Base-by-base conservation (phyloP, 2,329 filamentous ascomycete genomes). In the Hypomyces rosellus region DNA sequence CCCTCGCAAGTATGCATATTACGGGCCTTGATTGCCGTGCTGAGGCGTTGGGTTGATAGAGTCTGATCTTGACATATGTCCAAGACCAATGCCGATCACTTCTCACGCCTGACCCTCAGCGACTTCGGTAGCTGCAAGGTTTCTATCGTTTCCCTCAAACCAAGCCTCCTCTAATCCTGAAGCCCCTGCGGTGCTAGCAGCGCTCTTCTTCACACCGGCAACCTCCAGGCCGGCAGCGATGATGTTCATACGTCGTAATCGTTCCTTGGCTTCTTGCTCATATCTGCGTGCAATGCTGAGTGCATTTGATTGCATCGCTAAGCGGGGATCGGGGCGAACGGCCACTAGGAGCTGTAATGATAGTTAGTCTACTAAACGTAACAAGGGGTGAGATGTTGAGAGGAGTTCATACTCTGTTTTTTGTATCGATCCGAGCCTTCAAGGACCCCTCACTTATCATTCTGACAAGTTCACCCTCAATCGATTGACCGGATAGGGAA, bases 381-480 rank as follows among this genome's bases (percentile, higher is more conserved):
- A 34, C 25, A 15, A 3, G 12, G 9, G 16, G 20, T 9, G 13
- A 33, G 44, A 45, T 13, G 16, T 3, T 12, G 7, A 8, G 7
- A 20, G 20, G 12, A 7, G n/a, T 39, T 34, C 30, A 61, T 70
- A 85, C 83, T 64, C 82, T 79, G 59, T 93, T 86, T 52, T 95
- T 89, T 0, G 88, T 80, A 64, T 99, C 90, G 53, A 99, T 85
- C 25, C 89, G 80, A 7, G 89, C 90, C 57, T 90, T 77, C 11
- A 99, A 72, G 1, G 76, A 76, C 7, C 84, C 83, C 12, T 76
- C 73, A 46, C 84, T 76, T 59, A 99, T 96, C 81, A 97, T 87
- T 1, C 68, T 65, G 25, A 86, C 78, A 33, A 97, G 74, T 68
- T 99, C 93, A 20, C 76, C 71, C 60, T 90, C 84, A 43, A 92